Evolutionary conservation across 2,329 filamentous ascomycete species (phyloP), one percentile per base, ranked within the genome.

Genomic region (Trichoderma gracile): DNA sequence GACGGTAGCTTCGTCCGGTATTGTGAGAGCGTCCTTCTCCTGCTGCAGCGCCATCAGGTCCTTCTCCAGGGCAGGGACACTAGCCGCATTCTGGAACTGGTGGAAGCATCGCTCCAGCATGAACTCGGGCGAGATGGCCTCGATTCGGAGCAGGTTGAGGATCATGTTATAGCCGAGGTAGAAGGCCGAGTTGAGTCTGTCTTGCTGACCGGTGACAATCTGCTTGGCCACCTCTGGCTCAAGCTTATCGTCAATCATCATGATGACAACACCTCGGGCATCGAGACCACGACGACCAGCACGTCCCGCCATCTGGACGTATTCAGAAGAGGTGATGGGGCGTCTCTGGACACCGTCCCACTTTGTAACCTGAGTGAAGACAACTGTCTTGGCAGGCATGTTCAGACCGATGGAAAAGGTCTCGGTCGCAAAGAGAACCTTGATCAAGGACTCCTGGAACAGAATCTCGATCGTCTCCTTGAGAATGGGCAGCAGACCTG

Each of bases 151-250:
- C 67, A 99, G 79, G 74, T 99, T 99, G 65, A 99, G 83, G 73
- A 99, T 92, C 95, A 99, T 99, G 80, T 99, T 99, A 82, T 99
- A 99, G 38, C 95, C 93, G 17, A 99, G 84, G 75, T 99, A 92
- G 79, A 99, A 99, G 1, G 95, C 95, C 3, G 95, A 98, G 78
- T 98, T 98, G 33, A 99, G 87, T 70, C 93, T 93, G 77, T 99
- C 96, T 76, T 99, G 95, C 73, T 97, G 91, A 69, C 95, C 95
- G 60, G 95, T 92, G 14, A 99, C 95, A 71, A 99, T 97, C 68
- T 91, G 89, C 78, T 96, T 96, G 47, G 95, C 94, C n/a, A 90
- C 88, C 2, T 92, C 88, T 1, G 95, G 95, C 73, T 99, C 95
- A 81, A 99, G 94, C 79, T 95, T 92, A 76, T 96, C 91, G 73